Evolutionary conservation across 306 rosid species (phyloP).

Genomic region (Dalbergia cochinchinensis): DNA sequence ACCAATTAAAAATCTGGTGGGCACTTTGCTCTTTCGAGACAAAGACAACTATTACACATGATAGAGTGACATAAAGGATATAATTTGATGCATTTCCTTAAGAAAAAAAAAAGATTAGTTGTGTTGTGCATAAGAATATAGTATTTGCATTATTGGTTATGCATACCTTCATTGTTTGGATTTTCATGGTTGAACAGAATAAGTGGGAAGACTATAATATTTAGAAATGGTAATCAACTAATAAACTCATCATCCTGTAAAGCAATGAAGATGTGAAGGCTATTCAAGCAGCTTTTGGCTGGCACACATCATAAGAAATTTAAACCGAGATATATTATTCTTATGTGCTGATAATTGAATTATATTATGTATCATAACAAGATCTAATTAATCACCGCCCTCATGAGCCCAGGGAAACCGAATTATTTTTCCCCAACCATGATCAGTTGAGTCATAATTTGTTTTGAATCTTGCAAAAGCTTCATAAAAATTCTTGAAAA

Average conservation of each 20-base stretch:
- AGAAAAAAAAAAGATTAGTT: background rate
- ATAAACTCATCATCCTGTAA: slow-evolving; percentile 6
- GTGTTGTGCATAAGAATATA: slow-evolving; percentile 37
- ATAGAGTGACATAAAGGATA: background rate
- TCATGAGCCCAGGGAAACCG: background rate
- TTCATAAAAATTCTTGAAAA: background rate
- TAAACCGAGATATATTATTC: background rate
- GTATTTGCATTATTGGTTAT: slow-evolving; percentile 45
- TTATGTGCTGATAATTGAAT: background rate
- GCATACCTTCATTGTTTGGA: slow-evolving; percentile 25
- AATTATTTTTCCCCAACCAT: background rate
- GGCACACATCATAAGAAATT: background rate
- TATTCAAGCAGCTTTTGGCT: background rate
- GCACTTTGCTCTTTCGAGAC: slow-evolving; percentile 26
- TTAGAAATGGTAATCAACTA: background rate
- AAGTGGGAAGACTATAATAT: slow-evolving; percentile 9
- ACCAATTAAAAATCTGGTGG: slow-evolving; percentile 11
- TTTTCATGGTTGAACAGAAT: slow-evolving; percentile 17
- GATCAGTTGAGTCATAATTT: slow-evolving; percentile 6
- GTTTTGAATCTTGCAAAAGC: background rate
- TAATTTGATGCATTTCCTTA: slow-evolving; percentile 3
- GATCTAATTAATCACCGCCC: slow-evolving; percentile 9
- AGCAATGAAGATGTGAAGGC: slow-evolving; percentile 17
- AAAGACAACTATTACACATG: slow-evolving; percentile 9
- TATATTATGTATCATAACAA: background rate